Conservation (phyloP, 2,329 filamentous ascomycete species). For the Fusarium mangiferae region DNA sequence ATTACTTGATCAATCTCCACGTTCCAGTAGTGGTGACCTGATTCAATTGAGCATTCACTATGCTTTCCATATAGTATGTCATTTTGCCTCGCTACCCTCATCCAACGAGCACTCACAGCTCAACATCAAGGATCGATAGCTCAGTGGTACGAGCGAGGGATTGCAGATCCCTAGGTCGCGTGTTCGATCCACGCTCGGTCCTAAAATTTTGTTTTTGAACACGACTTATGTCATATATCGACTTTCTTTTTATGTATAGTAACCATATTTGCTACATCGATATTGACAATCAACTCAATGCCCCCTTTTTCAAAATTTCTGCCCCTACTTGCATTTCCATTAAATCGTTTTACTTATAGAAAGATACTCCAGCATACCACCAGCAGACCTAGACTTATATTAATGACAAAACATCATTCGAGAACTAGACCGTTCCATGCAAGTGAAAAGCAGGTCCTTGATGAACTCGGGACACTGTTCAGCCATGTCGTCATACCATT, state of each 20-base stretch:
- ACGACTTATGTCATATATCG: no score
- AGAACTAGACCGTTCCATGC: not conserved
- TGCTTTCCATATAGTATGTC: accelerated
- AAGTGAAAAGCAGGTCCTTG: not conserved
- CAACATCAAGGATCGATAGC: constrained; percentile 27
- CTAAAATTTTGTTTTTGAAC: not conserved
- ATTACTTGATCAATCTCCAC: not conserved
- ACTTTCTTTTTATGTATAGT: not conserved
- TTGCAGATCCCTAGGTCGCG: constrained; percentile 41
- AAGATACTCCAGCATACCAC: not conserved
- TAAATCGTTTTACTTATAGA: accelerated
- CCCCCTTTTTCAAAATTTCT: no score
- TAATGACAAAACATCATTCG: no score
- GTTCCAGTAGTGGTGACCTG: no score
- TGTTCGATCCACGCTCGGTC: constrained; percentile 40
- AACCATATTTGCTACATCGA: no score
- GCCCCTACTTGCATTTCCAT: not conserved
- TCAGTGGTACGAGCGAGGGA: constrained; percentile 40
- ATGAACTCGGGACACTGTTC: not conserved
- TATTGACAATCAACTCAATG: no score
- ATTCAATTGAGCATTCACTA: accelerated
- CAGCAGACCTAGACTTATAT: no score
- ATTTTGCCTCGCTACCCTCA: accelerated
- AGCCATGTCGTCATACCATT: not conserved
- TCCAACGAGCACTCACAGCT: not conserved